Evolutionary conservation across 2,329 filamentous ascomycete genomes (phyloP).

Genomic region (Ceratocystis albifundus): DNA sequence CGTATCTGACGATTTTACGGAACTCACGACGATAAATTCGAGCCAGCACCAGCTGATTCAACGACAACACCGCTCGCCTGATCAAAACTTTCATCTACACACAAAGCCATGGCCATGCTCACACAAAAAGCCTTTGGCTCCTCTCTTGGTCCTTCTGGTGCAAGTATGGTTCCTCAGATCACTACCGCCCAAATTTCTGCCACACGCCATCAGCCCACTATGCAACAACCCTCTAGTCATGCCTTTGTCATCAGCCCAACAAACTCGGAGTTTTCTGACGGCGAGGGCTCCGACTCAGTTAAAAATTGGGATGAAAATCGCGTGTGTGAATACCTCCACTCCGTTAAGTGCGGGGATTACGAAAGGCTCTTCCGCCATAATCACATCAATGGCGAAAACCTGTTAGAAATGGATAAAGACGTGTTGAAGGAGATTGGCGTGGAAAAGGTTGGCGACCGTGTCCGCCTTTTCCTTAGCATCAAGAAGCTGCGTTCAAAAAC

Average conservation of each 20-base stretch:
- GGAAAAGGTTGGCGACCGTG: slow-evolving; percentile 92
- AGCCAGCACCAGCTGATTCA: not conserved
- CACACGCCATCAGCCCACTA: slow-evolving; percentile 31
- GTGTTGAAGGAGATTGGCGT: slow-evolving; percentile 97
- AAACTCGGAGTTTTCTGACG: slow-evolving; percentile 53
- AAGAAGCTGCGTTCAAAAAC: slow-evolving; percentile 71
- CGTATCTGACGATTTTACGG: not conserved
- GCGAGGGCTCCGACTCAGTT: slow-evolving; percentile 61
- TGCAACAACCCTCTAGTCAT: slow-evolving; percentile 14
- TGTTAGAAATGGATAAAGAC: slow-evolving; percentile 93
- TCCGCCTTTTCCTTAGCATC: slow-evolving; percentile 76
- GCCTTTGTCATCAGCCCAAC: slow-evolving; percentile 21
- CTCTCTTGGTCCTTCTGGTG: slow-evolving; percentile 39
- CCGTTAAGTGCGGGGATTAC: slow-evolving; percentile 88
- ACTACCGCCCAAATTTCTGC: slow-evolving; percentile 39
- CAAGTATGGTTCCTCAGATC: slow-evolving; percentile 38
- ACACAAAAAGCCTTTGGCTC: slow-evolving; percentile 63
- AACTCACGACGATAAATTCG: too few species aligned
- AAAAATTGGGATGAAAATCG: slow-evolving; percentile 85
- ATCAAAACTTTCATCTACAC: too few species aligned
- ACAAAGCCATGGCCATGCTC: slow-evolving; percentile 58
- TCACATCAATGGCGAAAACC: slow-evolving; percentile 93
- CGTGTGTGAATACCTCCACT: slow-evolving; percentile 81
- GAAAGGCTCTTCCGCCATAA: slow-evolving; percentile 81
- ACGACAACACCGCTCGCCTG: not conserved